These are phyloP conservation scores for Boletus tylopilopsis DNA, from an alignment of 768 basidiomycete genomes.

Conservation along the genomic window DNA sequence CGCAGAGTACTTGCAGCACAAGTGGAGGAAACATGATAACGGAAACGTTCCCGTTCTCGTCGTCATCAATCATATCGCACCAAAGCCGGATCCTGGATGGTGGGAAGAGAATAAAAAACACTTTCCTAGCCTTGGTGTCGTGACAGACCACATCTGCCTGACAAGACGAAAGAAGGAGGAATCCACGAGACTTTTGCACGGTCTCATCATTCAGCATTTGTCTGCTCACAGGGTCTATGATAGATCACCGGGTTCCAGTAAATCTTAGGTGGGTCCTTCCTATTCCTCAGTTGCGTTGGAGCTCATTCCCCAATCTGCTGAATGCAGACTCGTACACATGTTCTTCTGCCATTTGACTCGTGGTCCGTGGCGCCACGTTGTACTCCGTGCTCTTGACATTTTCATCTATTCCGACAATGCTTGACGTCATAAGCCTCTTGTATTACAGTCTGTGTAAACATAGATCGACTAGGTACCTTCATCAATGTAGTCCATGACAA, in stretches of 20 bases:
- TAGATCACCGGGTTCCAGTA: neutral
- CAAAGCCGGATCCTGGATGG: constrained; percentile 17
- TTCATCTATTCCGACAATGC: no score
- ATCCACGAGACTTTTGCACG: constrained; percentile 16
- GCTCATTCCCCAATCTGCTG: neutral
- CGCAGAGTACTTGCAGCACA: constrained; percentile 14
- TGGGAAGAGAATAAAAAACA: constrained; percentile 23
- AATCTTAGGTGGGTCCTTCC: neutral
- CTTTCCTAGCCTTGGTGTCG: constrained; percentile 12
- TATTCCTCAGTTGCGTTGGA: neutral
- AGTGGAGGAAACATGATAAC: constrained; percentile 15
- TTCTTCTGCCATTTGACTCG: no score
- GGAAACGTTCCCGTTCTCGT: constrained; percentile 17
- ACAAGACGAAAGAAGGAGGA: constrained; percentile 14
- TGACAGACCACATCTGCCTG: constrained; percentile 19
- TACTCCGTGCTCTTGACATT: no score
- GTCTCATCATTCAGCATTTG: constrained; percentile 16
- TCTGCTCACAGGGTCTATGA: neutral
- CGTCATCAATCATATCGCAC: constrained; percentile 20
- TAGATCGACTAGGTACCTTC: neutral
- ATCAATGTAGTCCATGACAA: no score
- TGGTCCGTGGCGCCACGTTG: no score
- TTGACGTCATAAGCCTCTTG: neutral
- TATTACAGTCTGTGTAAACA: neutral
- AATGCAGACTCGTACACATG: no score